These are phyloP conservation scores for Debaryomyces hansenii DNA, from an alignment of 805 yeast species.

Conservation along the genomic window DNA sequence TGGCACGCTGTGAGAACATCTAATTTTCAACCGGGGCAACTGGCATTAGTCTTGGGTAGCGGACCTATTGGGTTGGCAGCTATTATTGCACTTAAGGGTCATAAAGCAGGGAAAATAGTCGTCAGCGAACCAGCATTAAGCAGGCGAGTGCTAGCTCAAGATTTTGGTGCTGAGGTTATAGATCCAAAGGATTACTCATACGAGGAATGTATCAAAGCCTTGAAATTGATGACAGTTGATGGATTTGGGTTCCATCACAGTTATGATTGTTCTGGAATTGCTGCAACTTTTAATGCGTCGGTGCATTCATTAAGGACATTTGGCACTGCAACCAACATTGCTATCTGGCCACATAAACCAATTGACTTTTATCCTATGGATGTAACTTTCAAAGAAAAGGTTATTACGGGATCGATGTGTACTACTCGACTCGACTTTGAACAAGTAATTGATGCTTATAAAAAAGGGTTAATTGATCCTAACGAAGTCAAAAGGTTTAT, in stretches of 20 bases:
- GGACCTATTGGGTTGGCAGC: constrained; percentile 67
- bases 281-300: constrained; percentile 51
- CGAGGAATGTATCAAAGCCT: constrained; percentile 25
- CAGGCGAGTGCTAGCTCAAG: constrained; percentile 55
- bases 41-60: constrained; percentile 57
- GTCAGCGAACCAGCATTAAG: constrained; percentile 56
- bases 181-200: constrained; percentile 7
- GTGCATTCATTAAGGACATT: constrained; percentile 48
- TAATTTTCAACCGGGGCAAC: constrained; percentile 38
- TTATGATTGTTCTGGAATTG: constrained; percentile 58
- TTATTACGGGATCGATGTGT: constrained; percentile 59
- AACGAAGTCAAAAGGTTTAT: constrained; percentile 47
- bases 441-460: constrained; percentile 42
- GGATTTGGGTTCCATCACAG: constrained; percentile 48
- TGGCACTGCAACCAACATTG: constrained; percentile 60
- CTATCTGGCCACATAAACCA: constrained; percentile 54
- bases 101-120: constrained; percentile 37
- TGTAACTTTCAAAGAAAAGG: constrained; percentile 53
- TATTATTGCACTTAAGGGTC: constrained; percentile 52
- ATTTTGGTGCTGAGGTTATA: constrained; percentile 42
- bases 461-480: constrained; percentile 16
- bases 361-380: constrained; percentile 53
- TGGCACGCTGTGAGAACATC: constrained; percentile 58
- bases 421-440: constrained; percentile 56
- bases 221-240: constrained; percentile 33